phyloP scores from a whole-genome alignment of 2,329 filamentous ascomycete species.

The Xylariales sp. region DNA sequence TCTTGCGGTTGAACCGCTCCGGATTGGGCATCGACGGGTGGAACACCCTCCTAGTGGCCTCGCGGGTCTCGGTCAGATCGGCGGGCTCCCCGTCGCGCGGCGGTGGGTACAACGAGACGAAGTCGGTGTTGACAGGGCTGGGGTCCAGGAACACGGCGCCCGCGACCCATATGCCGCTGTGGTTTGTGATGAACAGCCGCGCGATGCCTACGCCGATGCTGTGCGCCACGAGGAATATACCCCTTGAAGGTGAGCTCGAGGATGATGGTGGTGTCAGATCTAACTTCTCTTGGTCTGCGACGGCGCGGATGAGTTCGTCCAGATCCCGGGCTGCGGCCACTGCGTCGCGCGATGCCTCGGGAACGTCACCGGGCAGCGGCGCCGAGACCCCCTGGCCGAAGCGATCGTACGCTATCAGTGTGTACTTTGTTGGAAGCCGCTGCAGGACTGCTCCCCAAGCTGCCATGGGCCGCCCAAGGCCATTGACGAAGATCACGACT shows the following conservation, averaged over 20 bases:
- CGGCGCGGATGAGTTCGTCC: background rate
- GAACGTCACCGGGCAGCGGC: background rate
- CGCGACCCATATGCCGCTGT: background rate
- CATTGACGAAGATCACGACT: conserved; percentile 4
- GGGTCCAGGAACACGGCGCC: conserved; percentile 1
- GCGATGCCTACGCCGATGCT: conserved; percentile 3
- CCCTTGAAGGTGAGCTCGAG: no score
- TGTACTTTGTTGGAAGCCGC: background rate
- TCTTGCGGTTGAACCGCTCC: conserved; percentile 1
- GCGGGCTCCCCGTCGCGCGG: background rate
- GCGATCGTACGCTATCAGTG: conserved; percentile 3
- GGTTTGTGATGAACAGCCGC: background rate
- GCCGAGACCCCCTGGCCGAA: conserved; percentile 4
- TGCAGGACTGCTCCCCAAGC: background rate
- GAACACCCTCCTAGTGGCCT: conserved; percentile 3
- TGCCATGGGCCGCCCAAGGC: background rate
- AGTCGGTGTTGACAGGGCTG: conserved; percentile 4
- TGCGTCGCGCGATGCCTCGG: background rate
- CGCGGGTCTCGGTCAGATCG: conserved; percentile 1
- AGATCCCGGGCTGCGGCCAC: conserved; percentile 2
- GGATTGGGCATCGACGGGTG: conserved; percentile 1
- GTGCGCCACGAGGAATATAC: background rate
- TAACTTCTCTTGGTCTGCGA: background rate
- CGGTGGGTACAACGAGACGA: conserved; percentile 3
- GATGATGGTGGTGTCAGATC: no score